Base-by-base conservation (phyloP, 805 yeast species). In the Barnettozyma californica region DNA sequence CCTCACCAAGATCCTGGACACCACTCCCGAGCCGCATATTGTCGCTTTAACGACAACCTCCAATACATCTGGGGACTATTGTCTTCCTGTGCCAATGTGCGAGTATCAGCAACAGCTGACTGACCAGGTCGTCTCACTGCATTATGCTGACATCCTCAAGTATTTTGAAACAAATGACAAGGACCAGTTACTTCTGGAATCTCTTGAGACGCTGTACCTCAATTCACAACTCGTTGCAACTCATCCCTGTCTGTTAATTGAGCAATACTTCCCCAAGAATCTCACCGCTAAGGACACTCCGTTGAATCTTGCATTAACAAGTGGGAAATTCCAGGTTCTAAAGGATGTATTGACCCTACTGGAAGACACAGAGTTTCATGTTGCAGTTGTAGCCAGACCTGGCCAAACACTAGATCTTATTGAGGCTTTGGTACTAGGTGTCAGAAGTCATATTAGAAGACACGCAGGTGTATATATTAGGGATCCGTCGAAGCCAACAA, bases 121-220 rank as follows among this genome's bases (percentile, higher is more conserved):
- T 10, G 96, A 92, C 65, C 96, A 90, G 62, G 90, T 94, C 27
- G 87, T 92, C 11, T 87, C 96, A 1, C 71, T 90, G 37, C 98
- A 92, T 66, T 92, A 91, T 63, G 81, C 92, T 31, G 98, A 91
- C 62, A 89, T 92, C 49, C 71, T 92, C 57, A 83, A 89, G 66
- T 91, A 84, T 63, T 90, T 87, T 60, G 95, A 89, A 62, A 68
- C 74, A 1, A 66, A 69, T 31, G 68, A 70, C 47, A 65, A 69
- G 42, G 81, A 78, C 44, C 75, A 75, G 42, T 78, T 87, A 26
- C 77, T 86, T 34, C 71, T 81, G n/a, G 87, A 87, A 59, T 83
- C 95, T 0, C 73, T 92, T 63, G 77, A 81, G 51, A 84, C 87
- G 8, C 78, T 95, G 65, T 77, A 87, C 50, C 66, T 77, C 49